Conservation (phyloP, 176 grass and related monocot species). For the Triticum timopheevii region DNA sequence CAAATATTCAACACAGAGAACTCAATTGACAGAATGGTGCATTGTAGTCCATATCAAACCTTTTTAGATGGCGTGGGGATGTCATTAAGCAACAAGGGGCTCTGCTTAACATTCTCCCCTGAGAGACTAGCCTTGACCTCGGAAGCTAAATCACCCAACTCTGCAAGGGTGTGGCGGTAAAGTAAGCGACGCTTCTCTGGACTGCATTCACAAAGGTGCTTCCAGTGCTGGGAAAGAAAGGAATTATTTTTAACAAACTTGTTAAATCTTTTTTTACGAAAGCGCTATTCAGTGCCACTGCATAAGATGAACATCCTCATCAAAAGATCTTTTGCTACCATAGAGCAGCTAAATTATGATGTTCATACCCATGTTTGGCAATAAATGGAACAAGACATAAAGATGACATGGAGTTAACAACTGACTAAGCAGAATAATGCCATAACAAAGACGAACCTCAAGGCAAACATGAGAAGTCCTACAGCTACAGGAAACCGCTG, state of each 20-base stretch:
- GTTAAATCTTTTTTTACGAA: slow-evolving; percentile 7
- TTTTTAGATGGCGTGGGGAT: slow-evolving; percentile 44
- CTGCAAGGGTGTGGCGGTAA: slow-evolving; percentile 89
- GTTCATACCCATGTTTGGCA: background rate
- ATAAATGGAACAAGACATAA: background rate
- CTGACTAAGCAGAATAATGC: slow-evolving; percentile 13
- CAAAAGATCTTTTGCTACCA: background rate
- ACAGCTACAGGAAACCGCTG: slow-evolving; percentile 72
- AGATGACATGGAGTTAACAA: background rate
- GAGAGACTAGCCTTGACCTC: slow-evolving; percentile 22
- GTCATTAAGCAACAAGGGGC: slow-evolving; percentile 21
- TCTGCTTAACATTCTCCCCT: slow-evolving; percentile 28
- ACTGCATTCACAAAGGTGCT: slow-evolving; percentile 90
- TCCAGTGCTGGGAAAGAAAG: slow-evolving; percentile 76
- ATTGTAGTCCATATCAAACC: slow-evolving; percentile 35
- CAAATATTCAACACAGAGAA: slow-evolving; percentile 6
- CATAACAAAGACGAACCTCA: slow-evolving; percentile 48
- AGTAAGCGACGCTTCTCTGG: slow-evolving; percentile 69
- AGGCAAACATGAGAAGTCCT: slow-evolving; percentile 80
- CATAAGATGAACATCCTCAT: slow-evolving; percentile 22
- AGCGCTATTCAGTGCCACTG: slow-evolving; percentile 1
- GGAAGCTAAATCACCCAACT: slow-evolving; percentile 70
- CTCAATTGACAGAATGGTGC: background rate
- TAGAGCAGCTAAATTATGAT: background rate
- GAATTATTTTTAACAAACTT: slow-evolving; percentile 31